Base-by-base conservation (phyloP, 1,284 basidiomycete species). In the Agroathelia rolfsii region DNA sequence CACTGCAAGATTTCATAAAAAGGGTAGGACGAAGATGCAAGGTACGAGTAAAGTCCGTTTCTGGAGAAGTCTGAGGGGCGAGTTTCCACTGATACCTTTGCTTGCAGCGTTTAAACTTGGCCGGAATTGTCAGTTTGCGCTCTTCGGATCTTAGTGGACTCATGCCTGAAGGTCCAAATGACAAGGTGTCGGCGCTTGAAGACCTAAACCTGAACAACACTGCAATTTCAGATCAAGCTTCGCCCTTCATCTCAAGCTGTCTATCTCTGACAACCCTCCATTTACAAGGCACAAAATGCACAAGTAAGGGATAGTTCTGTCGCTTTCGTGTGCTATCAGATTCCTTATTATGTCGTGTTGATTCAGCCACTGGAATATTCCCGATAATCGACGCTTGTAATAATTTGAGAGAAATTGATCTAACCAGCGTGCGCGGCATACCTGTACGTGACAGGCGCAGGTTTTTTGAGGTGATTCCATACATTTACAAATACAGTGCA, bases 391-490 rank as follows among this genome's bases (percentile, higher is more conserved):
- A 80, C 41, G 62, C 59, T 3, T 82, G 79, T 41, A 41, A 57
- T 2, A 55, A 52, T 17, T 51, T 82, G 15, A 51, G 59, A 38
- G 64, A 59, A 12, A 49, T 82, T 7, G 71, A 81, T 44, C 51
- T 82, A 21, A 81, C 75, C 1, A 72, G 74, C 36, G 82, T 79
- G 41, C 64, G 78, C 35, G 69, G 78, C 4, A 61, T 82, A 31
- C 59, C 45, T 10, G 59, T 80, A 4, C 58, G 58, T 3, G 71
- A 80, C 39, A 58, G 79, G 18, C 59, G 78, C 14, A 62, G 64
- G n/a, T 75, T 82, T 45, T 82, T 82, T 43, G 72, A 80, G 59
- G 76, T 74, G 36, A 11, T 19, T 27, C 27, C n/a, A 26, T 28
- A 28, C 10, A 26, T 27, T 30, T 28, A 28, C 6, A 22, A 16